Evolutionary conservation across 768 basidiomycete genomes (phyloP).

Genomic region (Russula brevipes): DNA sequence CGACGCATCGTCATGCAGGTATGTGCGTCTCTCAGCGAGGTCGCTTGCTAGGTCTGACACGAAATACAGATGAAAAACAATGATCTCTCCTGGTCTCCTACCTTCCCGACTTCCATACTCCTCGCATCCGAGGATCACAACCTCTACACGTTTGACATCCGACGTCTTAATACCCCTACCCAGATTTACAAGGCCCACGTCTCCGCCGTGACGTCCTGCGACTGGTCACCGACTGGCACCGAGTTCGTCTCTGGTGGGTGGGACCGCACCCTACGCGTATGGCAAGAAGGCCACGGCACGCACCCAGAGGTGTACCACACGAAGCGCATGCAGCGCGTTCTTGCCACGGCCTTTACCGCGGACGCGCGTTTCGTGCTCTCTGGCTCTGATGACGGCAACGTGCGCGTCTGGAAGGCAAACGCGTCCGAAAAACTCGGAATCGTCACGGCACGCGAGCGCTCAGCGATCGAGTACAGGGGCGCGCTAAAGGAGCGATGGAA

Average conservation of each 20-base stretch:
- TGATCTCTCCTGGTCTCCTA: slow-evolving; percentile 91
- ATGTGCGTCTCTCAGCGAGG: background rate
- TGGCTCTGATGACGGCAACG: slow-evolving; percentile 93
- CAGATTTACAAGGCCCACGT: slow-evolving; percentile 98
- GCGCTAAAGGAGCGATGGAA: slow-evolving; percentile 87
- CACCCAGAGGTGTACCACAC: slow-evolving; percentile 92
- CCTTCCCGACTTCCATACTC: slow-evolving; percentile 84
- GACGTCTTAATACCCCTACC: slow-evolving; percentile 72
- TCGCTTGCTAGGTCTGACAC: slow-evolving; percentile 8
- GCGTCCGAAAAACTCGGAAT: slow-evolving; percentile 91
- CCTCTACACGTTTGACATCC: slow-evolving; percentile 94
- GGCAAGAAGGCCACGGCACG: slow-evolving; percentile 81
- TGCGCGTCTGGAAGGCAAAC: slow-evolving; percentile 91
- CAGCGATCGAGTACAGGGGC: slow-evolving; percentile 88
- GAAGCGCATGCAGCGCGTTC: slow-evolving; percentile 97
- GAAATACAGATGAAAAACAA: slow-evolving; percentile 73
- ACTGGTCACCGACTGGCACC: slow-evolving; percentile 94
- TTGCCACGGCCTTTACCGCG: slow-evolving; percentile 80
- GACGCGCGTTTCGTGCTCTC: slow-evolving; percentile 89
- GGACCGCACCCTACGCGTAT: slow-evolving; percentile 91
- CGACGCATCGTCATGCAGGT: slow-evolving; percentile 87
- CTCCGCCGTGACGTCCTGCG: slow-evolving; percentile 92
- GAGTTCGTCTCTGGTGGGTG: slow-evolving; percentile 97
- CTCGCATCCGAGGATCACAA: slow-evolving; percentile 99
- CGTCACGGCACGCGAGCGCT: slow-evolving; percentile 83